Percentiles rank a stretch among this genome's conserved stretches.
Conservation (phyloP, 371 early-diverging fungal genomes). For the Blakeslea trispora region DNA sequence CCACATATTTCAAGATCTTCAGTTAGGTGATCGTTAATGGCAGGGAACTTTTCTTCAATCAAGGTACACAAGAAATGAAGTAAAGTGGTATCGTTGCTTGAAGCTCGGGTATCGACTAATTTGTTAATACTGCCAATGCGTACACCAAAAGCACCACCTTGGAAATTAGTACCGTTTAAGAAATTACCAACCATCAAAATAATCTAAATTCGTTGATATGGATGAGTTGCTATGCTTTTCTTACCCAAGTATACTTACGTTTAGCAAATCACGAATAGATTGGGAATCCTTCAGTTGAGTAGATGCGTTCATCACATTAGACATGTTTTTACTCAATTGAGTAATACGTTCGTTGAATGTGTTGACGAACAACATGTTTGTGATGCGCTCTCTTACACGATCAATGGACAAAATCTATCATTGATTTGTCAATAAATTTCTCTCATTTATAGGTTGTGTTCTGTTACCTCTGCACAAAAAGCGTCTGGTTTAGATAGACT, state of each 20-base stretch:
- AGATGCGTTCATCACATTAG: constrained; percentile 58
- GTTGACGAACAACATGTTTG: constrained; percentile 71
- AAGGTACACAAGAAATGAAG: constrained; percentile 77
- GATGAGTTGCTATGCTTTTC: too few species aligned
- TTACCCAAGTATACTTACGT: too few species aligned
- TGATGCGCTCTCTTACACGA: constrained; percentile 77
- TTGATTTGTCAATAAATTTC: constrained; percentile 11
- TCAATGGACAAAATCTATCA: constrained; percentile 76
- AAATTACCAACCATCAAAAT: constrained; percentile 90
- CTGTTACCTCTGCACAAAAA: constrained; percentile 87
- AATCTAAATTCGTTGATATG: constrained; percentile 54
- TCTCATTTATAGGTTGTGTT: constrained; percentile 3
- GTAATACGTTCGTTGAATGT: constrained; percentile 75
- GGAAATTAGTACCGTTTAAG: constrained; percentile 87
- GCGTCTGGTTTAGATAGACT: constrained; percentile 78
- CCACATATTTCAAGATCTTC: constrained; percentile 72
- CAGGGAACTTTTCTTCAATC: constrained; percentile 70
- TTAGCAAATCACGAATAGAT: constrained; percentile 53
- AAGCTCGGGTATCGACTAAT: constrained; percentile 83
- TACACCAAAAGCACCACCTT: constrained; percentile 92
- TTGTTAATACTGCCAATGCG: constrained; percentile 86
- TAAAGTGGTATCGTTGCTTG: constrained; percentile 69
- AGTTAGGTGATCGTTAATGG: constrained; percentile 54
- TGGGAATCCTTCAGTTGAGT: constrained; percentile 54
- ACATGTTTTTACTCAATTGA: constrained; percentile 63